Conservation (phyloP, 2,329 filamentous ascomycete genomes). For the Chrysoporthe austroafricana region DNA sequence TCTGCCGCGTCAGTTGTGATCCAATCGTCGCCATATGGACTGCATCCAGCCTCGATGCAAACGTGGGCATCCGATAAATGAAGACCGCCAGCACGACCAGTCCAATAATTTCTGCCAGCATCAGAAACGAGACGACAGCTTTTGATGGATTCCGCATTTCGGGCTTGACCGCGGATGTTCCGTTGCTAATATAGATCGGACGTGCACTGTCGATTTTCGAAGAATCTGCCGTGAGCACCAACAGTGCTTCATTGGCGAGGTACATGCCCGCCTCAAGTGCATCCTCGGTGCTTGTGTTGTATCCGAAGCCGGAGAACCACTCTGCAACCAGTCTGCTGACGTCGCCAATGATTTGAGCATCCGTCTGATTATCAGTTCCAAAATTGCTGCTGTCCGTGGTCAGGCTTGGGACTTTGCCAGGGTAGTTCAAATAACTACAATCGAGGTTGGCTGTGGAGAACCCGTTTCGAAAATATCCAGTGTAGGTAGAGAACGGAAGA, state of each 20-base stretch:
- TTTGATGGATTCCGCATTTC: slow-evolving; percentile 7
- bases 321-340: slow-evolving; percentile 13
- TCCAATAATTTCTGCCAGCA: neutral
- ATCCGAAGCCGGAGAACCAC: slow-evolving; percentile 18
- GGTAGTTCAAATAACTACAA: slow-evolving; percentile 14
- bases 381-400: neutral
- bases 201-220: slow-evolving; percentile 13
- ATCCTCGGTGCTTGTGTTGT: slow-evolving; percentile 15
- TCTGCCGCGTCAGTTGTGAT: slow-evolving; percentile 7
- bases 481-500: slow-evolving; percentile 12
- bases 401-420: slow-evolving; percentile 4
- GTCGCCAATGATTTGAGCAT: slow-evolving; percentile 1
- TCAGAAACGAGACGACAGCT: slow-evolving; percentile 11
- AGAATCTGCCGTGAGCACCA: slow-evolving; percentile 10
- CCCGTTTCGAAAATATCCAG: slow-evolving; percentile 11
- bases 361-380: neutral
- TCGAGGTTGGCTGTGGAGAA: slow-evolving; percentile 14
- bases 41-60: slow-evolving; percentile 14
- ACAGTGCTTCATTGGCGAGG: slow-evolving; percentile 15
- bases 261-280: slow-evolving; percentile 17
- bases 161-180: slow-evolving; percentile 2
- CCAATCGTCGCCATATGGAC: slow-evolving; percentile 14
- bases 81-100: slow-evolving; percentile 6
- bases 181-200: slow-evolving; percentile 15
- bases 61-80: slow-evolving; percentile 17